Percentiles rank a stretch among this genome's conserved stretches.
Evolutionary conservation across 768 basidiomycete genomes (phyloP).

Genomic region (Sarcodon aspratus): DNA sequence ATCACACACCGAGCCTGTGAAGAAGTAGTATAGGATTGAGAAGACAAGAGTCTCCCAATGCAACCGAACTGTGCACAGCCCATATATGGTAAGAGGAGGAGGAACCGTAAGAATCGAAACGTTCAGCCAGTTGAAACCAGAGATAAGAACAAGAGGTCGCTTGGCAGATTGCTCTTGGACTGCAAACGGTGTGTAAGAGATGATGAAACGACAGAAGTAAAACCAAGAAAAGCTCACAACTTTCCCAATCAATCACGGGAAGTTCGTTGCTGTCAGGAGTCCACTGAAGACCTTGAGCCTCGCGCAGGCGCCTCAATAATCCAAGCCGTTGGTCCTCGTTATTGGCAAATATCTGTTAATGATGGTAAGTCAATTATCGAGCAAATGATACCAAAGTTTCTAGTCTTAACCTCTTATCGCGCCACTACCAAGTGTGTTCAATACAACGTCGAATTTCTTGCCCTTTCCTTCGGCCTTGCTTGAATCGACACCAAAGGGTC

Average conservation of each 20-base stretch:
- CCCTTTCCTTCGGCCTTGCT: constrained; percentile 42
- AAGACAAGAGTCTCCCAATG: constrained; percentile 68
- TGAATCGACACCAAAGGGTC: constrained; percentile 81
- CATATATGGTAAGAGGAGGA: constrained; percentile 65
- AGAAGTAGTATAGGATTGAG: constrained; percentile 57
- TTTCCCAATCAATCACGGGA: constrained; percentile 79
- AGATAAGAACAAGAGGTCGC: constrained; percentile 75
- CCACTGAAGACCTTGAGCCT: constrained; percentile 67
- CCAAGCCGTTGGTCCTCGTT: constrained; percentile 90
- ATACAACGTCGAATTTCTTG: constrained; percentile 46
- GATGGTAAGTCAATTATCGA: background rate
- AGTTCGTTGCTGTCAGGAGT: constrained; percentile 66
- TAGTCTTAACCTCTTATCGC: constrained; percentile 73
- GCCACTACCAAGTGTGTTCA: constrained; percentile 61
- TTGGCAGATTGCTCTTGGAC: constrained; percentile 72
- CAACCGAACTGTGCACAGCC: constrained; percentile 52
- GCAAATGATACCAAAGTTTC: constrained; percentile 44
- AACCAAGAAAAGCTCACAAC: constrained; percentile 38
- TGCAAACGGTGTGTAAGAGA: constrained; percentile 15
- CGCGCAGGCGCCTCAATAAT: constrained; percentile 89
- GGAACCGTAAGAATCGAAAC: constrained; percentile 61
- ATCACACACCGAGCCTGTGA: constrained; percentile 63
- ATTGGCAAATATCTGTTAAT: constrained; percentile 73
- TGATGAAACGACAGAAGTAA: background rate
- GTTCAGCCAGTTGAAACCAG: constrained; percentile 74